Percentiles rank a stretch among this genome's conserved stretches.
phyloP scores from a whole-genome alignment of 176 grass and related monocot genomes.

The Eragrostis curvula region DNA sequence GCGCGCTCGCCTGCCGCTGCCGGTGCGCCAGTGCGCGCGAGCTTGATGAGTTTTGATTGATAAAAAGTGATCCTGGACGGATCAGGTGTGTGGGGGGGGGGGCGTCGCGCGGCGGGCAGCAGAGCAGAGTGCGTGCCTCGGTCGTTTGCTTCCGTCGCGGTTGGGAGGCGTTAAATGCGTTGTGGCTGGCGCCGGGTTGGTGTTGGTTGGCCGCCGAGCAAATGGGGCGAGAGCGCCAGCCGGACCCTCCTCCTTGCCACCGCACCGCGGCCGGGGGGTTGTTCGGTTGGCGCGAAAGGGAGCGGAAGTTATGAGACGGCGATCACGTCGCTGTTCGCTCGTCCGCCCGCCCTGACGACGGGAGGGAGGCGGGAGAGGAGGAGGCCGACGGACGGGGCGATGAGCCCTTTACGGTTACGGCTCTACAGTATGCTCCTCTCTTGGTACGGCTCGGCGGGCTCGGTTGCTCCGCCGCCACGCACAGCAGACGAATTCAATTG shows the following conservation, averaged over 20 bases:
- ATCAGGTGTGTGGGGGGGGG: no score
- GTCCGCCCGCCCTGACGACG: background rate
- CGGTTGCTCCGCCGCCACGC: conserved; percentile 13
- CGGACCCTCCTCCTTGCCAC: background rate
- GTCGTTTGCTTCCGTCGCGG: conserved; percentile 16
- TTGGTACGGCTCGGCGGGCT: background rate
- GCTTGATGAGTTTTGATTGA: no score
- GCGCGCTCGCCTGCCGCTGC: background rate
- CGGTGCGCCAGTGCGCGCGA: background rate
- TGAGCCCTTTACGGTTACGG: background rate
- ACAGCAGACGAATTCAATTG: background rate
- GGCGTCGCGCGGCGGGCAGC: conserved; percentile 21
- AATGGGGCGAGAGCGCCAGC: background rate
- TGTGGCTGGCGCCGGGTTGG: conserved; percentile 46
- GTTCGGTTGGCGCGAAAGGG: conserved; percentile 49
- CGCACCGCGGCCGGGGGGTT: background rate
- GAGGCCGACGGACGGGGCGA: background rate
- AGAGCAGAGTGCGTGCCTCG: background rate
- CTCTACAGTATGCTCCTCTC: no score
- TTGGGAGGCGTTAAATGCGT: conserved; percentile 67
- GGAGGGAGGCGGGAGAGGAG: conserved; percentile 7
- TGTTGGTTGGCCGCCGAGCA: conserved; percentile 37
- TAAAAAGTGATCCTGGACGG: no score
- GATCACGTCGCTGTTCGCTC: conserved; percentile 29
- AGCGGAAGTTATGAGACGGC: conserved; percentile 12